Percentiles rank a stretch among this genome's conserved stretches.
Evolutionary conservation across 2,329 filamentous ascomycete species (phyloP).

Genomic region (Ascocoryne sarcoides): DNA sequence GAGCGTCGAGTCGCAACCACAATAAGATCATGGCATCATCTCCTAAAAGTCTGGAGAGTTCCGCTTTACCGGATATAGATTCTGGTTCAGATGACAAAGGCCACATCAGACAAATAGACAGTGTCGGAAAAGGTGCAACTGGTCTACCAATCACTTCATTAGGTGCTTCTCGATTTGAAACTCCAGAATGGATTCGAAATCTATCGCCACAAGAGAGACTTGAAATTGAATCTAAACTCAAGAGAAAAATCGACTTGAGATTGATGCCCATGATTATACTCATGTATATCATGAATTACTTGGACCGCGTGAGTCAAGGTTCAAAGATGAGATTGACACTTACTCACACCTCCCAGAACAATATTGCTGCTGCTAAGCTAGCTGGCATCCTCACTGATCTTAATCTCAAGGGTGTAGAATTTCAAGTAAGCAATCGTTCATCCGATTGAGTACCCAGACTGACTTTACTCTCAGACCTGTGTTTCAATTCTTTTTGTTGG

Average conservation of each 20-base stretch:
- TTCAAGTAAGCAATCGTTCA: constrained; percentile 28
- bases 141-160: background rate
- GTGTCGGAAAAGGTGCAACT: background rate
- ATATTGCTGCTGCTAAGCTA: constrained; percentile 46
- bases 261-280: constrained; percentile 59
- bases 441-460: background rate
- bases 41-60: background rate
- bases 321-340: constrained; percentile 17
- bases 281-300: constrained; percentile 64
- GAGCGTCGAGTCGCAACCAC: no score
- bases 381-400: constrained; percentile 40
- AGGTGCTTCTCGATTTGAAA: constrained; percentile 3
- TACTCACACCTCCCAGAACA: constrained; percentile 31
- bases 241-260: constrained; percentile 56
- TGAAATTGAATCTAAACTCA: constrained; percentile 45
- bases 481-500: constrained; percentile 34
- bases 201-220: constrained; percentile 43
- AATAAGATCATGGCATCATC: background rate
- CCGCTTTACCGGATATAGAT: background rate
- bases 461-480: constrained; percentile 27
- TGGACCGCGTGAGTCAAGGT: constrained; percentile 35
- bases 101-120: background rate
- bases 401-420: constrained; percentile 32
- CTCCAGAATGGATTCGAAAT: constrained; percentile 30
- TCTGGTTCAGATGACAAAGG: background rate